Evolutionary conservation across 441 rosid genomes (phyloP), one percentile per base, ranked within the genome.

Genomic region (Adansonia gregorii): DNA sequence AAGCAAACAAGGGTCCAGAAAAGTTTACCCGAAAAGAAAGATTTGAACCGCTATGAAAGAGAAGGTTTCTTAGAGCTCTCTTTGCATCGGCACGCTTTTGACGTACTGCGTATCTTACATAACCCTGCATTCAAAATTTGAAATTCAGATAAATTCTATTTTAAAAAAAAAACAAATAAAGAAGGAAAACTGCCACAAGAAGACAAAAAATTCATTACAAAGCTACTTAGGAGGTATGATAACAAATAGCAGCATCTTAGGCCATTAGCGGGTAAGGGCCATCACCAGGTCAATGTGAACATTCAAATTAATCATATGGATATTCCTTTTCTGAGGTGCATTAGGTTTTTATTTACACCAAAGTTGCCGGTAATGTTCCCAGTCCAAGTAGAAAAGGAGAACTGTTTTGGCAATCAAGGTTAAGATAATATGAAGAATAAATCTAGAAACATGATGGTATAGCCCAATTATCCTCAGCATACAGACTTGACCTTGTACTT

Each of bases 11-110:
- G 22, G 67, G 67, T 35, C 41, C 54, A 8, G 45, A 31, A 27
- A 77, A 4, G 22, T 69, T 66, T 84, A 91, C 93, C 90, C 72
- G 80, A 45, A 78, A 80, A 61, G 86, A 83, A 80, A 65, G 35
- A 66, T 72, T 89, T 35, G 85, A 45, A 41, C 90, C 89, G 48
- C 73, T 79, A 11, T 73, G 73, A 58, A 80, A 86, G 52, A 91
- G 83, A 72, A 91, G 83, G 78, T 83, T 82, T 61, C 83, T 86
- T 46, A 90, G 73, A 78, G 92, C 90, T 78, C 69, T 85, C 82
- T 91, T 87, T n/a, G 91, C 20, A 77, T 85, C 90, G 24, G 88
- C 76, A 24, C 88, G 88, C 84, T 83, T 88, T 83, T 88, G 88
- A 31, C 87, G 89, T 27, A 75, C 81, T 61, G 80, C 45, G 82